phyloP scores from a whole-genome alignment of 208 protist species.

The Polymyxa betae region DNA sequence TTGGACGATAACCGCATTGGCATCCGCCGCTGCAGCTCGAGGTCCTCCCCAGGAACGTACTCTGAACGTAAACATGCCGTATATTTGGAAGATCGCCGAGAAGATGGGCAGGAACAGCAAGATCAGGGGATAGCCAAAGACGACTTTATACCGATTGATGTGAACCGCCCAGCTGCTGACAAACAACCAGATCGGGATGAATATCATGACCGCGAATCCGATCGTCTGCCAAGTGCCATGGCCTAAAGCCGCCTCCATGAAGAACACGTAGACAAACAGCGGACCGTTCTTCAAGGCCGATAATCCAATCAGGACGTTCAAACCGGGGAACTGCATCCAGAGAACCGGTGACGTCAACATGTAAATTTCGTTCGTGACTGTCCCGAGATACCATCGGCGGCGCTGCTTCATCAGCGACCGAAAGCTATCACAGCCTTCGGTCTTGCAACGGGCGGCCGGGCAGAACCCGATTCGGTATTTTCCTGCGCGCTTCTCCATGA shows the following conservation, averaged over 20 bases:
- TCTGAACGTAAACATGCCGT: conserved; percentile 27
- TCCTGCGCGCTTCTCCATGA: not conserved
- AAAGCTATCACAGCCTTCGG: conserved; percentile 29
- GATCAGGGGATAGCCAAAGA: conserved; percentile 17
- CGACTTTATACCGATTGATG: conserved; percentile 47
- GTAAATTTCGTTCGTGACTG: conserved; percentile 49
- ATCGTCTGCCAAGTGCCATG: conserved; percentile 26
- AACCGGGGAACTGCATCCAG: conserved; percentile 41
- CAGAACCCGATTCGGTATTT: conserved; percentile 52
- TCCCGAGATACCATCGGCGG: conserved; percentile 37
- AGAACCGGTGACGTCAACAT: conserved; percentile 40
- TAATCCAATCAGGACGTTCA: conserved; percentile 43
- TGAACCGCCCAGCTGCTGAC: conserved; percentile 31
- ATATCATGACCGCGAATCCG: conserved; percentile 33
- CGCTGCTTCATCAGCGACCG: conserved; percentile 50
- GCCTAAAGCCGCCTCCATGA: conserved; percentile 26
- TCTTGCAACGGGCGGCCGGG: conserved; percentile 47
- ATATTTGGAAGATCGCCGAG: conserved; percentile 33
- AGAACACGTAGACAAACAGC: conserved; percentile 50
- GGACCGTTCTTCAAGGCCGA: conserved; percentile 41
- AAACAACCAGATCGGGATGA: conserved; percentile 47
- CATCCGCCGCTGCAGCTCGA: not conserved
- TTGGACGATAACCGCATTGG: not conserved
- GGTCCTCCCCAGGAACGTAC: conserved; percentile 29
- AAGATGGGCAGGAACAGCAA: conserved; percentile 46